Evolutionary conservation across 106 monocot genomes (phyloP).

Genomic region (Platanthera guangdongensis): DNA sequence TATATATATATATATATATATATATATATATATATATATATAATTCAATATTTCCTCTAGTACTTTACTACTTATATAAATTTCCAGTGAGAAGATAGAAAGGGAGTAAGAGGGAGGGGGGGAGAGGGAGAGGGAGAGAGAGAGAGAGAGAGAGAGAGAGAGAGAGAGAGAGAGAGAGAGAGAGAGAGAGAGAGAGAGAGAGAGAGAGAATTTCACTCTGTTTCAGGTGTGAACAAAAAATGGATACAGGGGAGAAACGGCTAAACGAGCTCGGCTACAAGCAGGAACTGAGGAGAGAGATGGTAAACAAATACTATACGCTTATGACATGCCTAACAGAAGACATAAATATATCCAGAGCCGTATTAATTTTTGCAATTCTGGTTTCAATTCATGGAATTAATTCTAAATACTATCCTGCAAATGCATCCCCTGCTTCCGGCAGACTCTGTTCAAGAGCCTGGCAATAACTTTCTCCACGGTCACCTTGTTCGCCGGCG

Average conservation of each 20-base stretch:
- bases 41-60: too few relatives aligned
- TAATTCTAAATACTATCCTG: not conserved
- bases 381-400: not conserved
- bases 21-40: too few relatives aligned
- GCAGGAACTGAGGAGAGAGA: constrained; percentile 73
- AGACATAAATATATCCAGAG: too few relatives aligned
- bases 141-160: not conserved
- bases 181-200: not conserved
- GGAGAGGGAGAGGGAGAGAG: too few relatives aligned
- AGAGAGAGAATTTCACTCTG: too few relatives aligned
- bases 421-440: not conserved
- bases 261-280: constrained; percentile 90
- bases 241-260: constrained; percentile 80
- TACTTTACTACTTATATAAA: too few relatives aligned
- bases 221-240: not conserved
- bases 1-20: too few relatives aligned
- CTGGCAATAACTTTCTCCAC: constrained; percentile 84
- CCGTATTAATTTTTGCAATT: too few relatives aligned
- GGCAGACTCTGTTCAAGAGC: constrained; percentile 27
- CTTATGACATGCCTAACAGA: too few relatives aligned
- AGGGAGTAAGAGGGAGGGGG: too few relatives aligned
- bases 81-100: too few relatives aligned
- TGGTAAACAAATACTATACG: constrained; percentile 32
- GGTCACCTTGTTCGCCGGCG: constrained; percentile 77
- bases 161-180: not conserved